Base-by-base conservation (phyloP, 352 stramenopile genomes). In the Phytophthora brassicae region DNA sequence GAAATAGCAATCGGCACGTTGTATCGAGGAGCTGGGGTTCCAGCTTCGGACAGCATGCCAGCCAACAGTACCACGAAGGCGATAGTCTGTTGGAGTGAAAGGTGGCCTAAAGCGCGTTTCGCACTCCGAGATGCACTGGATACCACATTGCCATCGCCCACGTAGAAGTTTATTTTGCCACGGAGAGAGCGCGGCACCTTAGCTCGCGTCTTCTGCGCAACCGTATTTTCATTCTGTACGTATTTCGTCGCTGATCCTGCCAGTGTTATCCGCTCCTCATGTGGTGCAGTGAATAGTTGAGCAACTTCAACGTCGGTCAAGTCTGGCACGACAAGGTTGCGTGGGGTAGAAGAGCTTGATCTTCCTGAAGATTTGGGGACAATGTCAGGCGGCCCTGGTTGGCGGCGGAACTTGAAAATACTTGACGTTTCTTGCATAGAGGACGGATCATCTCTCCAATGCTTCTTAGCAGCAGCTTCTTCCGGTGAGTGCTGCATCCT, bases 1-100 rank as follows among this genome's bases (percentile, higher is more conserved):
- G 60, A 43, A 23, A 86, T 78, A 11, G 77, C 82, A 13, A 92
- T 73, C 2, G 84, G 78, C 6, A 86, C 75, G 59, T 94, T 94
- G 73, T 91, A 86, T 5, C 84, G 66, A 20, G 84, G 84, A 14
- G 69, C 74, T 5, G 82, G 84, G 1, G 82, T 88, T 12, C 79
- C 70, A 17, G 70, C 69, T 50, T 92, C 82, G 1, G 80, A 89
- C 11, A 92, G 13, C 50, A 94, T 73, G 1, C 77, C 79, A n/a
- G 69, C 58, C 35, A 92, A 19, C 16, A 89, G 44, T 28, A 89
- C 66, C 24, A 78, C 8, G 43, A 85, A 89, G 36, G 79, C 73
- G 35, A 85, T 72, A 33, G 73, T 60, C 51, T 89, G 80, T 28
- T 86, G 82, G 9, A 87, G 54, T 12, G 71, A 76, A 19, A 87